phyloP scores from a whole-genome alignment of 352 stramenopile genomes.

The Phytophthora vignae region DNA sequence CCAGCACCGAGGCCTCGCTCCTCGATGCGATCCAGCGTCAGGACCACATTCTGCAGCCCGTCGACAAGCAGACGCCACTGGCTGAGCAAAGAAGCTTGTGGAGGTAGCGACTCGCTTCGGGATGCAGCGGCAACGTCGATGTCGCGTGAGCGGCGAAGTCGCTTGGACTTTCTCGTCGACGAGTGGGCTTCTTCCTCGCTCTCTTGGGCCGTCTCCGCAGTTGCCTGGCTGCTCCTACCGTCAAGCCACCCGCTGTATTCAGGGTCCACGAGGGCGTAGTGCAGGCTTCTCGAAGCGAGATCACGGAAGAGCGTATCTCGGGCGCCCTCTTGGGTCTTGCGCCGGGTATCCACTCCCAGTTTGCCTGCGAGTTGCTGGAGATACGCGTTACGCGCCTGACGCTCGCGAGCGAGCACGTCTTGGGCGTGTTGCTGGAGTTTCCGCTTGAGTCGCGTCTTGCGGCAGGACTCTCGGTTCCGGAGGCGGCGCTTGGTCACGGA shows the following conservation, averaged over 20 bases:
- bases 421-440: conserved; percentile 47
- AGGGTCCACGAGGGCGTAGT: conserved; percentile 48
- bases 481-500: conserved; percentile 40
- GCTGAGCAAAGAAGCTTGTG: conserved; percentile 25
- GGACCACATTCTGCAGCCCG: conserved; percentile 44
- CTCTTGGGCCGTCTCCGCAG: neutral
- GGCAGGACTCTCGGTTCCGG: conserved; percentile 52
- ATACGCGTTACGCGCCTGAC: conserved; percentile 43
- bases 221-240: neutral
- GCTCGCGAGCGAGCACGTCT: conserved; percentile 33
- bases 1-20: conserved; percentile 17
- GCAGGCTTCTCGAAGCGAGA: conserved; percentile 39
- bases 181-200: neutral
- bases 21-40: conserved; percentile 37
- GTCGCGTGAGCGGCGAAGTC: conserved; percentile 18
- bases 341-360: conserved; percentile 6
- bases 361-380: conserved; percentile 37
- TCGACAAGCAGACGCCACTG: conserved; percentile 49
- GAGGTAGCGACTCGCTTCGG: neutral
- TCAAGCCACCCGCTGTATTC: conserved; percentile 33
- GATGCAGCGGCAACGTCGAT: conserved; percentile 17
- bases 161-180: conserved; percentile 18
- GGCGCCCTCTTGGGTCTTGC: neutral
- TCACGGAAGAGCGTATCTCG: conserved; percentile 32
- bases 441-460: conserved; percentile 57